phyloP scores from a whole-genome alignment of 345 rosid genomes.

The Acer saccharum region DNA sequence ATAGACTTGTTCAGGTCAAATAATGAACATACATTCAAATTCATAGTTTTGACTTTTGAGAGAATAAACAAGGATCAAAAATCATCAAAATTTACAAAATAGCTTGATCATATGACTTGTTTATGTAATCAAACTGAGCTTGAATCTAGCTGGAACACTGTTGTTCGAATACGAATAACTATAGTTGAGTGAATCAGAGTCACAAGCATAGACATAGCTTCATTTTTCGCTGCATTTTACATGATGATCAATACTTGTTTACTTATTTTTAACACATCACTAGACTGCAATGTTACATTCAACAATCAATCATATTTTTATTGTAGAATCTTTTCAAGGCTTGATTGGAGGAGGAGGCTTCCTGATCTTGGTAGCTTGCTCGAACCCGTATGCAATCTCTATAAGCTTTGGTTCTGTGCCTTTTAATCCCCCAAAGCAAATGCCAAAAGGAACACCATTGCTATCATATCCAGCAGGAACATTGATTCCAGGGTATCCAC shows the following conservation, averaged over 20 bases:
- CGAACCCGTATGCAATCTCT: slow-evolving; percentile 51
- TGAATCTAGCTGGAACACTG: too few species aligned
- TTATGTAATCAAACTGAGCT: too few species aligned
- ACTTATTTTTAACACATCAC: neutral
- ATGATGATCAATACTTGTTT: neutral
- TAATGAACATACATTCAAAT: too few species aligned
- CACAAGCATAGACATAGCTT: too few species aligned
- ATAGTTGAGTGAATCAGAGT: too few species aligned
- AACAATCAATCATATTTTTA: neutral
- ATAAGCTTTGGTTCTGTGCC: slow-evolving; percentile 41
- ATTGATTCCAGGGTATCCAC: slow-evolving; percentile 38
- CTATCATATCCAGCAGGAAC: slow-evolving; percentile 47
- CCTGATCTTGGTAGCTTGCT: slow-evolving; percentile 33
- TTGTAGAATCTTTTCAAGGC: neutral
- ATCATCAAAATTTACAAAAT: too few species aligned
- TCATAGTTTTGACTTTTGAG: too few species aligned
- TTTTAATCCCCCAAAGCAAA: slow-evolving; percentile 41
- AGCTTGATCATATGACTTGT: too few species aligned
- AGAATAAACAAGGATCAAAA: too few species aligned
- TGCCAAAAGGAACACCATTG: slow-evolving; percentile 36
- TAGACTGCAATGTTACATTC: neutral
- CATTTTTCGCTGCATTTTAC: too few species aligned
- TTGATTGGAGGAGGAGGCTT: slow-evolving; percentile 25
- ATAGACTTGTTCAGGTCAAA: too few species aligned
- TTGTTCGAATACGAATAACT: too few species aligned